Percentiles rank a stretch among this genome's conserved stretches.
phyloP scores from a whole-genome alignment of 495 filamentous ascomycete species.

The Aspergillus olivimuriae region DNA sequence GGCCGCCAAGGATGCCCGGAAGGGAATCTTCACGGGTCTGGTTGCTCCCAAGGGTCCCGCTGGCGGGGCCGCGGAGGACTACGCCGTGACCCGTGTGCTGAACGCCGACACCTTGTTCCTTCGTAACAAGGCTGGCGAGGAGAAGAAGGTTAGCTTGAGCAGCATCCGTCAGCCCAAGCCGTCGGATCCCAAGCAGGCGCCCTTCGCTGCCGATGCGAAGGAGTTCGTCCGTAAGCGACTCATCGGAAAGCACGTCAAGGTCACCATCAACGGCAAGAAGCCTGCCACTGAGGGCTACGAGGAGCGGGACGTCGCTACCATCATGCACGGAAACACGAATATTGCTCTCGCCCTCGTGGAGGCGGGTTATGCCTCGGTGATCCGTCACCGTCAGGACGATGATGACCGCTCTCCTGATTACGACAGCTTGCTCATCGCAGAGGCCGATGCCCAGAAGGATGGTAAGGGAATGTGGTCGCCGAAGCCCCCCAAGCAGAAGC shows the following conservation, averaged over 20 bases:
- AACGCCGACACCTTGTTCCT: conserved; percentile 86
- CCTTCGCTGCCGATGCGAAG: conserved; percentile 88
- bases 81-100: conserved; percentile 74
- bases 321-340: conserved; percentile 79
- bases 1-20: conserved; percentile 64
- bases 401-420: conserved; percentile 89
- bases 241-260: conserved; percentile 90
- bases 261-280: conserved; percentile 84
- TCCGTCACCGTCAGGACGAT: conserved; percentile 88
- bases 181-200: conserved; percentile 71
- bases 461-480: conserved; percentile 91
- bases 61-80: conserved; percentile 59
- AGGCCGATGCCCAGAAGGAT: conserved; percentile 77
- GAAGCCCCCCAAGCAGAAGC: conserved; percentile 72
- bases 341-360: conserved; percentile 79
- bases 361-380: conserved; percentile 86
- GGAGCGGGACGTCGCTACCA: conserved; percentile 87
- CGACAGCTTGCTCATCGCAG: conserved; percentile 83
- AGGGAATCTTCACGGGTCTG: conserved; percentile 72
- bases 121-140: conserved; percentile 71
- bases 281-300: conserved; percentile 87
- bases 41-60: conserved; percentile 52
- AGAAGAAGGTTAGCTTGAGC: conserved; percentile 87
- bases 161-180: conserved; percentile 88
- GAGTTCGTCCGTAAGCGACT: conserved; percentile 90